A percentile compares a stretch with the other conserved stretches of the same genome.
Conservation (phyloP, 2,329 filamentous ascomycete species). For the Leptographium procerum region DNA sequence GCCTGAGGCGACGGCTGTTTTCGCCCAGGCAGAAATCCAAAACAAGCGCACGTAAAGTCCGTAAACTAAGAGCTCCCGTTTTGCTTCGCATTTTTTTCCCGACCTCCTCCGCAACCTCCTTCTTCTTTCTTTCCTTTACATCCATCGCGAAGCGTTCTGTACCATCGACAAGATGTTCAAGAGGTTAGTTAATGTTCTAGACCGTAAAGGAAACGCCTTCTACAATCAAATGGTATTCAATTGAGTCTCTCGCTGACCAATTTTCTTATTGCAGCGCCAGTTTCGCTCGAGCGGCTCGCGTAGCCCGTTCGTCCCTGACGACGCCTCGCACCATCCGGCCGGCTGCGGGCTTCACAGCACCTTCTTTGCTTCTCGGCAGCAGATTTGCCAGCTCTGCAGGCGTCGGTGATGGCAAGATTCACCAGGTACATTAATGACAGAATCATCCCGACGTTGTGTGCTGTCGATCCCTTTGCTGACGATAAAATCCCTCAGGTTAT, state of each 20-base stretch:
- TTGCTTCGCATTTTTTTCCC: conserved; percentile 15
- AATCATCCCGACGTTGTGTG: background rate
- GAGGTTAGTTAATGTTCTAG: conserved; percentile 48
- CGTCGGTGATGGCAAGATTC: conserved; percentile 55
- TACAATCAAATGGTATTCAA: conserved; percentile 21
- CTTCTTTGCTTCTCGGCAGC: conserved; percentile 26
- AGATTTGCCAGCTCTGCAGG: conserved; percentile 47
- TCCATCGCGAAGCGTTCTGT: conserved; percentile 11
- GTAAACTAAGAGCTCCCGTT: conserved; percentile 12
- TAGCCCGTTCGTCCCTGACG: conserved; percentile 47
- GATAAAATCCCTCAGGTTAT: conserved; percentile 61
- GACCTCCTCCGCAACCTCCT: conserved; percentile 13
- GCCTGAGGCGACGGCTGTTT: conserved; percentile 9
- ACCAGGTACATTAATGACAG: conserved; percentile 44
- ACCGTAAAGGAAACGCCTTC: conserved; percentile 13
- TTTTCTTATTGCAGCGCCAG: conserved; percentile 36
- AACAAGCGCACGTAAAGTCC: conserved; percentile 7
- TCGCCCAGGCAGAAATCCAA: conserved; percentile 9
- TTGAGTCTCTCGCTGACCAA: conserved; percentile 38
- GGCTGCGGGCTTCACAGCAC: conserved; percentile 30
- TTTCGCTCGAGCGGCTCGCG: conserved; percentile 46
- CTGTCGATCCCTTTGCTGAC: conserved; percentile 1
- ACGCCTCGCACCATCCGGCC: conserved; percentile 45
- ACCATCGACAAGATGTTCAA: conserved; percentile 60
- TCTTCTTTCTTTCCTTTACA: conserved; percentile 5